Evolutionary conservation across 1,284 basidiomycete species (phyloP).

Genomic region (Naganishia cerealis): DNA sequence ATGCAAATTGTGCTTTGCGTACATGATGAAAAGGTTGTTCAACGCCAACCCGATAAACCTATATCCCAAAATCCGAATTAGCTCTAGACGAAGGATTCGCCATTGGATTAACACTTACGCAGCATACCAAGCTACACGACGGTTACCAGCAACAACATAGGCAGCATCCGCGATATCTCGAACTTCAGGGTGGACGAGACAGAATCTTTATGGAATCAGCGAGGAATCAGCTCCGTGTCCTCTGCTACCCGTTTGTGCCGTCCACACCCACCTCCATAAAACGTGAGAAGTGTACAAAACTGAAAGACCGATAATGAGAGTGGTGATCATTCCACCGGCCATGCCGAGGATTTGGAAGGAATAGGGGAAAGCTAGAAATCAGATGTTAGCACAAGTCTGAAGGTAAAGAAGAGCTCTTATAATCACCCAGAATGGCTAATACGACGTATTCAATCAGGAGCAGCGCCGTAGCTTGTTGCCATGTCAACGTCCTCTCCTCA

Average conservation of each 20-base stretch:
- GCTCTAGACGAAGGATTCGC: constrained; percentile 2
- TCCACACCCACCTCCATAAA: constrained; percentile 54
- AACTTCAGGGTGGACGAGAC: constrained; percentile 53
- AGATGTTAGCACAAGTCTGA: constrained; percentile 27
- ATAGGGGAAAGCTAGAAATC: constrained; percentile 42
- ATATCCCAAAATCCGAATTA: neutral
- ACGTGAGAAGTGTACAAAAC: constrained; percentile 57
- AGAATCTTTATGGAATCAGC: constrained; percentile 52
- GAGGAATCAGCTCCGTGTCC: neutral
- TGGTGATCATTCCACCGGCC: constrained; percentile 57
- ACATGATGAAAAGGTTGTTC: constrained; percentile 44
- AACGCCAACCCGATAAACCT: constrained; percentile 35
- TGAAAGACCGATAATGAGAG: constrained; percentile 52
- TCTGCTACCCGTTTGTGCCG: neutral
- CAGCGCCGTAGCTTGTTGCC: constrained; percentile 50
- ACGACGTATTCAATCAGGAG: constrained; percentile 53
- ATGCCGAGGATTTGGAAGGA: constrained; percentile 63
- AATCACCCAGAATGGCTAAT: constrained; percentile 45
- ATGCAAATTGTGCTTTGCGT: neutral
- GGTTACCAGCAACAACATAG: constrained; percentile 37
- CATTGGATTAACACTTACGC: constrained; percentile 23
- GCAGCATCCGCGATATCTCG: constrained; percentile 42
- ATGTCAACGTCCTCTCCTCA: constrained; percentile 46
- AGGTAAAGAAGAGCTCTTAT: constrained; percentile 47
- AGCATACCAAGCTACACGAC: constrained; percentile 38